phyloP scores from a whole-genome alignment of 2,329 filamentous ascomycete species.

The Diaporthe caulivora region DNA sequence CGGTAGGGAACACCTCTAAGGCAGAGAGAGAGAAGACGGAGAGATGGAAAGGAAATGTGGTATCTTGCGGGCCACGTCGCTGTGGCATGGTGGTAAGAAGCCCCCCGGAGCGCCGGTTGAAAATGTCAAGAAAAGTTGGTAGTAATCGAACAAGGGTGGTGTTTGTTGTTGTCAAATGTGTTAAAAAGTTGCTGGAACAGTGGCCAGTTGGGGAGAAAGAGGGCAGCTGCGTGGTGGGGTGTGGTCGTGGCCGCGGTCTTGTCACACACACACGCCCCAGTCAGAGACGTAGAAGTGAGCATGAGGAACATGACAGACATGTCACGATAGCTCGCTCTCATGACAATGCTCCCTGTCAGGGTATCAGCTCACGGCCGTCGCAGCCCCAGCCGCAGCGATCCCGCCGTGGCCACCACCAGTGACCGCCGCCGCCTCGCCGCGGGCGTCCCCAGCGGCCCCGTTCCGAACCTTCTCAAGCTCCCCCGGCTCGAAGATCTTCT shows the following conservation, averaged over 20 bases:
- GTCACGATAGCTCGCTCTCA: not conserved
- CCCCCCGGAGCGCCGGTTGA: slow-evolving; percentile 17
- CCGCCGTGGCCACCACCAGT: not conserved
- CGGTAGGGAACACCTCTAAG: not conserved
- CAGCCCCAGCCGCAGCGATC: not conserved
- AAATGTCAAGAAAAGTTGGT: slow-evolving; percentile 26
- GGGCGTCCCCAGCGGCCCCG: not conserved
- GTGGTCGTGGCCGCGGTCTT: too few relatives aligned
- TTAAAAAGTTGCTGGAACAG: too few relatives aligned
- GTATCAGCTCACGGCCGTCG: slow-evolving; percentile 6
- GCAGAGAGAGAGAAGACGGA: not conserved
- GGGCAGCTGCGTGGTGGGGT: not conserved
- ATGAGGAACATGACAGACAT: not conserved
- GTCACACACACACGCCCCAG: too few relatives aligned
- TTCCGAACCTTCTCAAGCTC: slow-evolving; percentile 28
- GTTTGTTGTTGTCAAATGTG: not conserved
- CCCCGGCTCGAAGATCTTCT: slow-evolving; percentile 39
- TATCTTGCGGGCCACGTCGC: slow-evolving; percentile 17
- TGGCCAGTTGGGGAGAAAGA: too few relatives aligned
- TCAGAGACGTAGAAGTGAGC: too few relatives aligned
- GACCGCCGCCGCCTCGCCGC: not conserved
- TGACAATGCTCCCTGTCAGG: too few relatives aligned
- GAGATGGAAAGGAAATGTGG: slow-evolving; percentile 4
- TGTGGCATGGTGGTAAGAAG: slow-evolving; percentile 5
- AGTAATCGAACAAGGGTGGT: not conserved